A percentile compares a stretch with the other conserved stretches of the same genome.
phyloP scores from a whole-genome alignment of 164 flowering plant species.

The Vitis riparia region DNA sequence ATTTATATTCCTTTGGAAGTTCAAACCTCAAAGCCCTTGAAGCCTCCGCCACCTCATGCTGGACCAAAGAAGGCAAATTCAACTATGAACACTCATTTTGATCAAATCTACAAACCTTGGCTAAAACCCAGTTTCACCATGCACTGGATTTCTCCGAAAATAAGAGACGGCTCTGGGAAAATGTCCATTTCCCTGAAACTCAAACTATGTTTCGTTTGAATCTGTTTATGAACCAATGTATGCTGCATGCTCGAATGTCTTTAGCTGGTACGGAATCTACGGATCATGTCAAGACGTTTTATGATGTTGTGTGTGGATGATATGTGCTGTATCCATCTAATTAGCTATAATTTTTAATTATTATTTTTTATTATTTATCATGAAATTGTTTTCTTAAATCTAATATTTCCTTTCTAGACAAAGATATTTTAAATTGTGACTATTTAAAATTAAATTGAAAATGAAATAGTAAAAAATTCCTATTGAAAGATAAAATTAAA shows the following conservation, averaged over 20 bases:
- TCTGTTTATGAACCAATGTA: neutral
- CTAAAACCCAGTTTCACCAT: neutral
- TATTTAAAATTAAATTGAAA: too few species aligned
- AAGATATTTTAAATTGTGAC: too few species aligned
- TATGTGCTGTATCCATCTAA: too few species aligned
- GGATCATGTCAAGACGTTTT: neutral
- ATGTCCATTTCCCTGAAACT: neutral
- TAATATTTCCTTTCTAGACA: too few species aligned
- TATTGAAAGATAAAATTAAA: too few species aligned
- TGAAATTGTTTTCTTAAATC: too few species aligned
- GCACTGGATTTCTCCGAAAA: neutral
- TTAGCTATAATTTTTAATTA: too few species aligned
- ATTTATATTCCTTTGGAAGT: constrained; percentile 28
- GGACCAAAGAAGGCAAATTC: neutral
- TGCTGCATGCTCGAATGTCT: neutral
- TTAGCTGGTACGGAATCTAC: neutral
- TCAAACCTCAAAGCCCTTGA: neutral
- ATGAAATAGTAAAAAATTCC: too few species aligned
- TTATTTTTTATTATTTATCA: too few species aligned
- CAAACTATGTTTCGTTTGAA: neutral
- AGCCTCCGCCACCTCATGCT: neutral
- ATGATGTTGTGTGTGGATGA: too few species aligned
- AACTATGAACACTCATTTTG: neutral
- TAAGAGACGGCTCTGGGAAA: neutral
- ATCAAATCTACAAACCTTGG: neutral